These are phyloP conservation scores for Saccharomycopsis babjevae DNA, from an alignment of 805 yeast species.

Conservation along the genomic window DNA sequence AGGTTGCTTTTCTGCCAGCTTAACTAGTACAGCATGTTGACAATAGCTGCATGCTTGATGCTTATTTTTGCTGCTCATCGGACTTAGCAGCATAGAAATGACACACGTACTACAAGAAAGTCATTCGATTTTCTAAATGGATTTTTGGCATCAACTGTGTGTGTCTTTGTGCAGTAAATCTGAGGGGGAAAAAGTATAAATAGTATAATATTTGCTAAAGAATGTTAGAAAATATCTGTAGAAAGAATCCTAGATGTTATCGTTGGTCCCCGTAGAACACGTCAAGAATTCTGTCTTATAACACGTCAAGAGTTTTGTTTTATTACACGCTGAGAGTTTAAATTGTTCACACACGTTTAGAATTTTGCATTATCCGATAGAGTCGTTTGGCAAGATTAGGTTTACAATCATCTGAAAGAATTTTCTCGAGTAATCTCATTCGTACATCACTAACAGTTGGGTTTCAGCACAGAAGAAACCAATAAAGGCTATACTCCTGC, in stretches of 20 bases:
- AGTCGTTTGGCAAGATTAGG: too few species aligned
- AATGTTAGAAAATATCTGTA: background rate
- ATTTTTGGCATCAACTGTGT: background rate
- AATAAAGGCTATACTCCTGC: background rate
- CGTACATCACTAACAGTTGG: too few species aligned
- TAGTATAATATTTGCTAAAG: background rate
- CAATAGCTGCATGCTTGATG: background rate
- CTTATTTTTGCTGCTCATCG: slow-evolving; percentile 1
- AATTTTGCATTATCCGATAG: too few species aligned
- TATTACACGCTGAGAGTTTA: too few species aligned
- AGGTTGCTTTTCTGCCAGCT: background rate
- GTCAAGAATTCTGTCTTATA: too few species aligned
- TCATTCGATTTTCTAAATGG: background rate
- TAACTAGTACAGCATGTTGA: background rate
- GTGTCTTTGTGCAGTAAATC: background rate
- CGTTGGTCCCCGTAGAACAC: too few species aligned
- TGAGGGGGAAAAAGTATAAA: background rate
- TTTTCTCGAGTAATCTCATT: background rate
- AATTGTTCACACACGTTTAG: too few species aligned
- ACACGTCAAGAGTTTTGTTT: too few species aligned
- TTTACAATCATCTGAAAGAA: too few species aligned
- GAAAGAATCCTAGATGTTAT: too few species aligned
- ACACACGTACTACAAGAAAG: background rate
- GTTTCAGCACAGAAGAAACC: background rate
- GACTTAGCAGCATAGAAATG: background rate